phyloP scores from a whole-genome alignment of 1,139 yeast species.

The Sugiyamaella pinicola region DNA sequence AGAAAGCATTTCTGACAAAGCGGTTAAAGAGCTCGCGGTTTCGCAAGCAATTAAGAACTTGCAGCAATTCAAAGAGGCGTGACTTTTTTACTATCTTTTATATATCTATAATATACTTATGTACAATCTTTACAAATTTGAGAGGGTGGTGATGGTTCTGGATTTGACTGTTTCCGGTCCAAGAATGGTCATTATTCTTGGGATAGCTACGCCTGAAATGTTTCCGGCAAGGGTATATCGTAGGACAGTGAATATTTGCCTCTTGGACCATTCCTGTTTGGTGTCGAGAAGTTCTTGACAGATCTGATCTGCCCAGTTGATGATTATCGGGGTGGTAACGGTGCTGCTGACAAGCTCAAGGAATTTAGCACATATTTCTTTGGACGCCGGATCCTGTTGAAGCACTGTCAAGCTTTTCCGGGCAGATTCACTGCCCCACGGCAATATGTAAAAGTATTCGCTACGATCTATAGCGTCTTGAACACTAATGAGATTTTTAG shows the following conservation, averaged over 20 bases:
- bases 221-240: constrained; percentile 77
- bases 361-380: constrained; percentile 5
- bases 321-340: background rate
- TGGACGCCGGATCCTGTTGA: background rate
- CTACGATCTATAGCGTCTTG: constrained; percentile 30
- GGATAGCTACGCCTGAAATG: constrained; percentile 69
- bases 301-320: constrained; percentile 9
- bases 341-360: background rate
- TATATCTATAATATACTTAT: background rate
- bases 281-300: constrained; percentile 4
- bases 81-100: background rate
- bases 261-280: constrained; percentile 26
- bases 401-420: constrained; percentile 39
- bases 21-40: constrained; percentile 1
- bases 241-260: constrained; percentile 57
- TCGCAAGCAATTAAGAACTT: background rate
- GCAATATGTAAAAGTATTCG: constrained; percentile 28
- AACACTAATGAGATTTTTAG: constrained; percentile 28
- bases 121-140: constrained; percentile 14
- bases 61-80: constrained; percentile 9
- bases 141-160: constrained; percentile 11
- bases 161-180: constrained; percentile 47
- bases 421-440: constrained; percentile 25
- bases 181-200: constrained; percentile 57
- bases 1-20: constrained; percentile 29